phyloP scores from a whole-genome alignment of 257 asterid genomes.

The Buddleja alternifolia region DNA sequence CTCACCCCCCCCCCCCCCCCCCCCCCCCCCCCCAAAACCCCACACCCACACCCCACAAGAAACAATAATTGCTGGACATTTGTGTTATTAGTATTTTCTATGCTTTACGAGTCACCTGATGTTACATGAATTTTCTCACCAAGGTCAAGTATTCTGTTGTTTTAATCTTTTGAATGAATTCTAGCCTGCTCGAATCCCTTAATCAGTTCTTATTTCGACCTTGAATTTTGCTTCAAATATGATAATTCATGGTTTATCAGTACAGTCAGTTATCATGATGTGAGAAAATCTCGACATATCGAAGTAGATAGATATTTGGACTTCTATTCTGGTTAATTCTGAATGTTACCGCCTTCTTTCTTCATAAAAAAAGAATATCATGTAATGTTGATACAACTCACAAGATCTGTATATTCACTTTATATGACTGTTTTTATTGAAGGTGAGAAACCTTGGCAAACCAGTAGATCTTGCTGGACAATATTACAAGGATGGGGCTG shows the following conservation, averaged over 20 bases:
- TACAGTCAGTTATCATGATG: background rate
- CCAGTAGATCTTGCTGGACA: conserved; percentile 96
- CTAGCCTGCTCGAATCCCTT: background rate
- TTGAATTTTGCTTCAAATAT: background rate
- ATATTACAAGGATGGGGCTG: conserved; percentile 95
- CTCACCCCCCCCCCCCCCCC: too few relatives aligned
- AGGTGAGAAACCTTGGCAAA: conserved; percentile 98
- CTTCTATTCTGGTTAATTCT: background rate
- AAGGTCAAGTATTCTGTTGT: conserved; percentile 9
- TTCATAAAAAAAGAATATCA: conserved; percentile 19
- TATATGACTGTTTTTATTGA: conserved; percentile 31
- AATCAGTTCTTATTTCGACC: background rate
- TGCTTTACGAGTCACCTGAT: too few relatives aligned
- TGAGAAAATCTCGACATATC: background rate
- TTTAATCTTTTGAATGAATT: background rate
- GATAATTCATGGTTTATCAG: background rate
- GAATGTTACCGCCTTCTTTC: conserved; percentile 13
- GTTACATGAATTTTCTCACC: background rate
- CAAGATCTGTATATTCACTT: conserved; percentile 8
- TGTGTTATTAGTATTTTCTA: too few relatives aligned
- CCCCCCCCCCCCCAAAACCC: too few relatives aligned
- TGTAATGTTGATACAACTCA: conserved; percentile 3
- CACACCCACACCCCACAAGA: too few relatives aligned
- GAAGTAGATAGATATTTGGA: conserved; percentile 10
- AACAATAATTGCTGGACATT: too few relatives aligned